Conservation (phyloP, 306 rosid genomes). For the Spatholobus suberectus region DNA sequence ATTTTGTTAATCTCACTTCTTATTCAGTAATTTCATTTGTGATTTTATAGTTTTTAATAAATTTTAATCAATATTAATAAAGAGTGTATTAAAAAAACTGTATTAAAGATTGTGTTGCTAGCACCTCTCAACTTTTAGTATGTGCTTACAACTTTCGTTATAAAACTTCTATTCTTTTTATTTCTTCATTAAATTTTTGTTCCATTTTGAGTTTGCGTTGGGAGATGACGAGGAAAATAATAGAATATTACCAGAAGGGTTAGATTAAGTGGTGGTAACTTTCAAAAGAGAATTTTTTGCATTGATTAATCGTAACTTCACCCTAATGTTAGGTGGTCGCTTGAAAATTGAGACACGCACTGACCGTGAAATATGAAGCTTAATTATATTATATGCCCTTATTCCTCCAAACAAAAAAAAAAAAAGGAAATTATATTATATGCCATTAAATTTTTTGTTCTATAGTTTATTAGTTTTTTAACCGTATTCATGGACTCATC, state of each 20-base stretch:
- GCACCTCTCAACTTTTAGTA: neutral
- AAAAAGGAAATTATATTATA: neutral
- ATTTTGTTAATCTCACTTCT: too few relatives aligned
- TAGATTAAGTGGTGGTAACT: neutral
- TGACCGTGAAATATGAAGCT: neutral
- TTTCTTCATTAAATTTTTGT: neutral
- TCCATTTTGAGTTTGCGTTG: neutral
- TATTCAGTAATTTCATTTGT: too few relatives aligned
- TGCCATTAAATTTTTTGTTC: neutral
- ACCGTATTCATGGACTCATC: neutral
- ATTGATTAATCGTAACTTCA: neutral
- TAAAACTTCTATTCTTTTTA: neutral
- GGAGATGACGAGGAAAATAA: conserved; percentile 9
- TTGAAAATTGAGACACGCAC: neutral
- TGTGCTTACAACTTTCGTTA: neutral
- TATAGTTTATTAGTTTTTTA: neutral
- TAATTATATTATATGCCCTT: neutral
- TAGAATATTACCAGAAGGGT: neutral
- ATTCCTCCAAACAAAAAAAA: too few relatives aligned
- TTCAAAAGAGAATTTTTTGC: neutral
- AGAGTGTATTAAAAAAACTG: too few relatives aligned
- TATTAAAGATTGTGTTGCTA: neutral
- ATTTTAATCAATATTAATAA: too few relatives aligned
- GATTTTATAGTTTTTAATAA: neutral
- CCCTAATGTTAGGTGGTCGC: neutral